Conservation (phyloP, 495 filamentous ascomycete species). For the Hapsidospora chrysogenum region DNA sequence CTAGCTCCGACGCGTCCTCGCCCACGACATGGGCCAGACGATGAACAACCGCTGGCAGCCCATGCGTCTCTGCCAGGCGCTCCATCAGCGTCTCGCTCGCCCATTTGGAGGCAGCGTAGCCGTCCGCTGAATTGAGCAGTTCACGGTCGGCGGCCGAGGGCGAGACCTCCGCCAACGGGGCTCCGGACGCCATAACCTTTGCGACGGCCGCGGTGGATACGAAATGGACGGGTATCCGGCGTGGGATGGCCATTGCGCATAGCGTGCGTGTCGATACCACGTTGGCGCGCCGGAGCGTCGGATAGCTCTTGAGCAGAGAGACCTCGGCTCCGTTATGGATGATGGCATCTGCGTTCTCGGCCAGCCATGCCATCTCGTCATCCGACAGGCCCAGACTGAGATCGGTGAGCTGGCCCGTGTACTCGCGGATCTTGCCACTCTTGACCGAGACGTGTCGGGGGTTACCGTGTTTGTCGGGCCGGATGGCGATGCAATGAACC, state of each 20-base stretch:
- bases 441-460: conserved; percentile 13
- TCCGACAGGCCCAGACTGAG: conserved; percentile 23
- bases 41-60: conserved; percentile 23
- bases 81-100: conserved; percentile 34
- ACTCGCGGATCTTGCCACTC: conserved; percentile 13
- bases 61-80: conserved; percentile 7
- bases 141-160: not conserved
- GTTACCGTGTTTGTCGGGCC: conserved; percentile 7
- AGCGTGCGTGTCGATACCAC: conserved; percentile 27
- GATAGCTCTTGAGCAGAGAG: conserved; percentile 31
- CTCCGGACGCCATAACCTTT: conserved; percentile 7
- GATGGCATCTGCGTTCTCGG: conserved; percentile 17
- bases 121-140: conserved; percentile 8
- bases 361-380: conserved; percentile 11
- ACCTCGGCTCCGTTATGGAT: conserved; percentile 38
- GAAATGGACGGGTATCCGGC: conserved; percentile 31
- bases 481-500: conserved; percentile 12
- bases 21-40: conserved; percentile 18
- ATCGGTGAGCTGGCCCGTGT: conserved; percentile 22
- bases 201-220: conserved; percentile 25
- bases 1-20: not conserved
- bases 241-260: conserved; percentile 11
- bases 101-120: conserved; percentile 37
- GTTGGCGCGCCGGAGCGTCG: conserved; percentile 21
- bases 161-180: conserved; percentile 7